Base-by-base conservation (phyloP, 306 rosid genomes). In the Argentina anserina region DNA sequence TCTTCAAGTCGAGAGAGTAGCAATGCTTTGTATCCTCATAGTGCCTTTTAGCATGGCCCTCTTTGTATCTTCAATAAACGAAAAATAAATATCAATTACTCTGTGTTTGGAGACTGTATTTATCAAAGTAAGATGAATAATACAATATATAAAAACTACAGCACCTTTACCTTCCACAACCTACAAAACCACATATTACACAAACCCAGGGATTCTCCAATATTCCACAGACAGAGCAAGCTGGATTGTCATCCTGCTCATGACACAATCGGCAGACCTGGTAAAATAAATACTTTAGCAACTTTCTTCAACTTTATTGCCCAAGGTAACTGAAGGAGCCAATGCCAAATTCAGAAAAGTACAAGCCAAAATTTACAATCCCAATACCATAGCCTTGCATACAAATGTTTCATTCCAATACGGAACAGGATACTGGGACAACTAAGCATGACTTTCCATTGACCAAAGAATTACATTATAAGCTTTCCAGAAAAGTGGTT, bases 21-120 rank as follows among this genome's bases (percentile, higher is more conserved):
- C 99, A 88, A 69, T 91, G 99, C 71, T 90, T 89, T 50, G 94
- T 84, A 73, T 88, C 92, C 79, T 87, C 81, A 89, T 90, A 89
- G 79, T 91, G 99, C 80, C 75, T 85, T 69, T 90, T 83, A 67
- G 97, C 99, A 87, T 94, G 97, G n/a, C 96, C 91, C 84, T 91
- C 97, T 75, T 88, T 94, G 78, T 94, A 94, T 80, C 99, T 94
- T 34, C 0, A 7, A 64, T 41, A 10, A 33, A 53, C 36, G 47
- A 75, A 55, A 62, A 70, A 49, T 33, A 41, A 50, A 33, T 46
- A 65, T 65, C 5, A 50, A 49, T 23, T 37, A 53, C 39, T 70
- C 15, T 70, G 17, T 61, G 18, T 17, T 43, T 46, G 59, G 61
- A 29, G 31, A 25, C 46, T 0, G 1, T 8, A 53, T 8, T 8